Conservation (phyloP, 306 rosid species). For the Quercus berberidifolia region DNA sequence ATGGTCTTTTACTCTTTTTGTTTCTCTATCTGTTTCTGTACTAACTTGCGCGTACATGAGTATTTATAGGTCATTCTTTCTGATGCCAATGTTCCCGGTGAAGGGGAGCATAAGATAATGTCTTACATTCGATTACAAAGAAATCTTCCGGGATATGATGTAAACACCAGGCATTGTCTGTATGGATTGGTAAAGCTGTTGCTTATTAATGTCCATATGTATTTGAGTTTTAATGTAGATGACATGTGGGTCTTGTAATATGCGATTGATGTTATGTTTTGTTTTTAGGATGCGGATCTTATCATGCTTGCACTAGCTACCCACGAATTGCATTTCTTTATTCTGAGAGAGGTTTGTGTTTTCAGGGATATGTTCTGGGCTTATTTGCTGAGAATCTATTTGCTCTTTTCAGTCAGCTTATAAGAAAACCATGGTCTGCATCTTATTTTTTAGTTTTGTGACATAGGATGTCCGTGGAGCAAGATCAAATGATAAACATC, state of each 20-base stretch:
- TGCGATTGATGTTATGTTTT: neutral
- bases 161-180: slow-evolving; percentile 27
- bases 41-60: neutral
- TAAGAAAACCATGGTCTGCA: neutral
- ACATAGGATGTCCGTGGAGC: neutral
- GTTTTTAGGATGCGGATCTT: slow-evolving; percentile 29
- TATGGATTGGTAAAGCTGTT: slow-evolving; percentile 24
- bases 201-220: neutral
- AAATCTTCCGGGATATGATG: slow-evolving; percentile 24
- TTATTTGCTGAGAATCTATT: neutral
- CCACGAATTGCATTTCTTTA: slow-evolving; percentile 25
- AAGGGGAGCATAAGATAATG: slow-evolving; percentile 36
- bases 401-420: neutral
- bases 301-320: slow-evolving; percentile 33
- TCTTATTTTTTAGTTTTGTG: neutral
- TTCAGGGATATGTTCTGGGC: neutral
- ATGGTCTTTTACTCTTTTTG: neutral
- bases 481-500: neutral
- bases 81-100: slow-evolving; percentile 30
- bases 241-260: too few relatives aligned
- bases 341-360: slow-evolving; percentile 30
- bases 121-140: slow-evolving; percentile 28
- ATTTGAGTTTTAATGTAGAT: neutral
- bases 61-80: slow-evolving; percentile 26
- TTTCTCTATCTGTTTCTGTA: neutral